Conservation (phyloP, 1,284 basidiomycete genomes). For the Phaffia rhodozyma region DNA sequence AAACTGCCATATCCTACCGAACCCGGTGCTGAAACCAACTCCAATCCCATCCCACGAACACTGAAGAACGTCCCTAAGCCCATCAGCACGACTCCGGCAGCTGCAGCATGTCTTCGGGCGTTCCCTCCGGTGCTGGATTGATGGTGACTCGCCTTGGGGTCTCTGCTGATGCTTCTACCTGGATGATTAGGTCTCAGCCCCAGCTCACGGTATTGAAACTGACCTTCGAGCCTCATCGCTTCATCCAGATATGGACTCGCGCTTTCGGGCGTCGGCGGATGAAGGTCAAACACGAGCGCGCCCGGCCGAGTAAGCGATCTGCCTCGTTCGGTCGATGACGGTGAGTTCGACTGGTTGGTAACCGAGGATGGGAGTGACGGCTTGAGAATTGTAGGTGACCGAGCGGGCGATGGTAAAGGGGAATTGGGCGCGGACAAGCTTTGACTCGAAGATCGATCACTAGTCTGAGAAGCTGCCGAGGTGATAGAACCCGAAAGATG, state of each 20-base stretch:
- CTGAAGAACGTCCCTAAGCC: constrained; percentile 27
- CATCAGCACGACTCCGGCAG: constrained; percentile 35
- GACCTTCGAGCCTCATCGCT: background rate
- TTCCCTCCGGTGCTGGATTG: constrained; percentile 19
- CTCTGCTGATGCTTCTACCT: constrained; percentile 28
- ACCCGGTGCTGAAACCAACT: background rate
- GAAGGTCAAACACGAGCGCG: background rate
- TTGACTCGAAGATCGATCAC: background rate
- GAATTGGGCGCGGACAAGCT: background rate
- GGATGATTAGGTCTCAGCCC: constrained; percentile 21
- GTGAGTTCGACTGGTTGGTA: background rate
- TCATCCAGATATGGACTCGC: background rate
- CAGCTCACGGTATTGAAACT: constrained; percentile 3
- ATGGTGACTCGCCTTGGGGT: background rate
- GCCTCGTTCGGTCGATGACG: constrained; percentile 1
- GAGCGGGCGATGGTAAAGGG: background rate
- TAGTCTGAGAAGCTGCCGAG: background rate
- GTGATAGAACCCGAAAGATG: background rate
- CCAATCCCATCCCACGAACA: constrained; percentile 16
- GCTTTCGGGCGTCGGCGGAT: background rate
- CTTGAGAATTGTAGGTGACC: background rate
- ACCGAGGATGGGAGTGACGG: background rate
- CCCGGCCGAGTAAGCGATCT: constrained; percentile 7
- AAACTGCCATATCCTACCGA: background rate
- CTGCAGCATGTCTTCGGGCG: constrained; percentile 23